These are phyloP conservation scores for Metarhizium guizhouense DNA, from an alignment of 2,329 filamentous ascomycete species.

Conservation along the genomic window DNA sequence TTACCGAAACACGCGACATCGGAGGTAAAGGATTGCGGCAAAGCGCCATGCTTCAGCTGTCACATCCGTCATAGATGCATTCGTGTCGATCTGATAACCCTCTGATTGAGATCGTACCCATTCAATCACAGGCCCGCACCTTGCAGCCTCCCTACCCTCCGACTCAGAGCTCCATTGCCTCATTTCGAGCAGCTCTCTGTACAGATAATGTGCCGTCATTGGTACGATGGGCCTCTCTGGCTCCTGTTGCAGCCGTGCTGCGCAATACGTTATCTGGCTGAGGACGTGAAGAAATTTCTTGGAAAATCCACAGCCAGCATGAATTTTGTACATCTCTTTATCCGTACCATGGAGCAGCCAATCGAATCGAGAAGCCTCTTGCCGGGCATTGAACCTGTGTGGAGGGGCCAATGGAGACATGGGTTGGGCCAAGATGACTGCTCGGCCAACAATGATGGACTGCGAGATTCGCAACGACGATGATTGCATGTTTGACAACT, in stretches of 20 bases:
- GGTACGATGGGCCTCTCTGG: constrained; percentile 22
- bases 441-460: constrained; percentile 29
- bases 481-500: constrained; percentile 22
- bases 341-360: constrained; percentile 30
- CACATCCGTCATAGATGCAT: constrained; percentile 27
- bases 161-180: constrained; percentile 27
- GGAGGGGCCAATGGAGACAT: constrained; percentile 24
- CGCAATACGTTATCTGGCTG: constrained; percentile 28
- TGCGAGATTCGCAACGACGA: constrained; percentile 26
- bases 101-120: constrained; percentile 19
- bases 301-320: constrained; percentile 33
- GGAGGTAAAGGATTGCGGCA: constrained; percentile 28
- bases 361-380: constrained; percentile 23
- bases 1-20: constrained; percentile 29
- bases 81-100: constrained; percentile 16
- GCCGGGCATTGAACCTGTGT: constrained; percentile 17
- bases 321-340: constrained; percentile 26
- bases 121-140: constrained; percentile 12
- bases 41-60: constrained; percentile 33
- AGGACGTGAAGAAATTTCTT: constrained; percentile 28
- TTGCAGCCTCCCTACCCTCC: constrained; percentile 13
- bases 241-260: constrained; percentile 25
- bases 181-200: constrained; percentile 20
- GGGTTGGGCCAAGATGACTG: constrained; percentile 29
- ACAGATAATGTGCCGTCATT: constrained; percentile 18